A percentile compares a stretch with the other conserved stretches of the same genome.
Conservation (phyloP, 495 filamentous ascomycete species). For the Neurospora tetraspora region DNA sequence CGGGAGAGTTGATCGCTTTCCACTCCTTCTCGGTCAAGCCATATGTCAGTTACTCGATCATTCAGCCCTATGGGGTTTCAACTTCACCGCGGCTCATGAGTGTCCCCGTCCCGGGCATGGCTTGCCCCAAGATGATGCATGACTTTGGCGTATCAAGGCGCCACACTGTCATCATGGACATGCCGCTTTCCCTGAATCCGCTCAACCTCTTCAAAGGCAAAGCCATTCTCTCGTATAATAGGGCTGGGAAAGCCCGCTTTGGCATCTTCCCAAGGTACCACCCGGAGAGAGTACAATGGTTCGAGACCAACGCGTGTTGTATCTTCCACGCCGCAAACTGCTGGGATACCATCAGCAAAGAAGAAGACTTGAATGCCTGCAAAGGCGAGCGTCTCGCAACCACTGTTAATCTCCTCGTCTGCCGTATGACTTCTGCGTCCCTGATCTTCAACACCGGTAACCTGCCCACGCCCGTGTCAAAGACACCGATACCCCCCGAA, state of each 20-base stretch:
- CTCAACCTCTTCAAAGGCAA: slow-evolving; percentile 42
- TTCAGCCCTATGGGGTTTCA: slow-evolving; percentile 23
- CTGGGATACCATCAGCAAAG: slow-evolving; percentile 35
- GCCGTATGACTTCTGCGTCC: slow-evolving; percentile 49
- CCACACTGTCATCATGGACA: slow-evolving; percentile 56
- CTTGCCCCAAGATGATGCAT: slow-evolving; percentile 60
- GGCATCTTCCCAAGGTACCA: slow-evolving; percentile 52
- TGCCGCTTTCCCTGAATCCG: slow-evolving; percentile 53
- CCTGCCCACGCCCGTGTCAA: slow-evolving; percentile 33
- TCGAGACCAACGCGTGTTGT: slow-evolving; percentile 51
- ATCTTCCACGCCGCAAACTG: slow-evolving; percentile 61
- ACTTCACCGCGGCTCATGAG: background rate
- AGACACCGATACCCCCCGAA: slow-evolving; percentile 18
- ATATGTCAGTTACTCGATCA: slow-evolving; percentile 55
- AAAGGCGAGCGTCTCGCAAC: background rate
- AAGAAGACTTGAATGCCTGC: too few relatives aligned
- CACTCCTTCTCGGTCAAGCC: slow-evolving; percentile 50
- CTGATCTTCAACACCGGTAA: slow-evolving; percentile 50
- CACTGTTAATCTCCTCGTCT: slow-evolving; percentile 49
- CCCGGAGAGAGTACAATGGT: slow-evolving; percentile 48
- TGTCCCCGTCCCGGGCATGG: slow-evolving; percentile 40
- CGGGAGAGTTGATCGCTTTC: slow-evolving; percentile 52
- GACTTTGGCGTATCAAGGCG: slow-evolving; percentile 53
- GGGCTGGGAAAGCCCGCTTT: slow-evolving; percentile 42
- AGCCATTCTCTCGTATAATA: slow-evolving; percentile 47